These are phyloP conservation scores for Pseudogymnoascus sp. DNA, from an alignment of 2,329 filamentous ascomycete genomes.

Conservation along the genomic window DNA sequence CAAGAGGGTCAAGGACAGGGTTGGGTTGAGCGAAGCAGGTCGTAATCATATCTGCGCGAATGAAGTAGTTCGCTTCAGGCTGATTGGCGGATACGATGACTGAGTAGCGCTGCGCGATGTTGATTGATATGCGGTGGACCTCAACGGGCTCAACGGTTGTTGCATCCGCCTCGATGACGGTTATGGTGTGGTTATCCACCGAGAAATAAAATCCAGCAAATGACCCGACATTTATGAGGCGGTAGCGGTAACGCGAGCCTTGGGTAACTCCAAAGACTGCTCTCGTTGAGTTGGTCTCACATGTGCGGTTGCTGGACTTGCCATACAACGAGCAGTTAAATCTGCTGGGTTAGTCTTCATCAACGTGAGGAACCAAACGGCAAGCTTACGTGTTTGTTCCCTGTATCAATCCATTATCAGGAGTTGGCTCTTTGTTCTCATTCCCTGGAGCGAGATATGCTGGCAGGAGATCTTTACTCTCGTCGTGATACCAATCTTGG, in stretches of 20 bases:
- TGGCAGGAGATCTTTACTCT: constrained; percentile 33
- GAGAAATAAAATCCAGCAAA: constrained; percentile 66
- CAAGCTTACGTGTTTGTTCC: constrained; percentile 35
- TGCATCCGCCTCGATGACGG: constrained; percentile 62
- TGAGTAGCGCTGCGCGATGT: constrained; percentile 60
- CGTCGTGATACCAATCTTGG: constrained; percentile 66
- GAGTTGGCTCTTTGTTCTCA: constrained; percentile 33
- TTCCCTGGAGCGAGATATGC: constrained; percentile 33
- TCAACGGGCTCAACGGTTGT: constrained; percentile 52
- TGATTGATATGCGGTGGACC: constrained; percentile 53
- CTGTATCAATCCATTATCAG: constrained; percentile 39
- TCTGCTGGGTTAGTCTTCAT: neutral
- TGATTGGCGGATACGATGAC: constrained; percentile 53
- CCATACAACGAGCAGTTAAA: constrained; percentile 35
- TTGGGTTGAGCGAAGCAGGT: constrained; percentile 37
- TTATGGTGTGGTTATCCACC: constrained; percentile 58
- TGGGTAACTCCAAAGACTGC: constrained; percentile 2
- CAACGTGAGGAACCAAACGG: neutral
- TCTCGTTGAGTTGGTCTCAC: constrained; percentile 1
- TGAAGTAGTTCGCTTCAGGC: constrained; percentile 53
- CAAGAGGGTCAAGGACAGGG: constrained; percentile 33
- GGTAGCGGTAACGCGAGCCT: constrained; percentile 41
- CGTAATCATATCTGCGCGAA: constrained; percentile 38
- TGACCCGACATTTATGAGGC: constrained; percentile 61
- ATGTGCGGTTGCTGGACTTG: constrained; percentile 33